Base-by-base conservation (phyloP, 768 basidiomycete species). In the Tulasnella sp. region DNA sequence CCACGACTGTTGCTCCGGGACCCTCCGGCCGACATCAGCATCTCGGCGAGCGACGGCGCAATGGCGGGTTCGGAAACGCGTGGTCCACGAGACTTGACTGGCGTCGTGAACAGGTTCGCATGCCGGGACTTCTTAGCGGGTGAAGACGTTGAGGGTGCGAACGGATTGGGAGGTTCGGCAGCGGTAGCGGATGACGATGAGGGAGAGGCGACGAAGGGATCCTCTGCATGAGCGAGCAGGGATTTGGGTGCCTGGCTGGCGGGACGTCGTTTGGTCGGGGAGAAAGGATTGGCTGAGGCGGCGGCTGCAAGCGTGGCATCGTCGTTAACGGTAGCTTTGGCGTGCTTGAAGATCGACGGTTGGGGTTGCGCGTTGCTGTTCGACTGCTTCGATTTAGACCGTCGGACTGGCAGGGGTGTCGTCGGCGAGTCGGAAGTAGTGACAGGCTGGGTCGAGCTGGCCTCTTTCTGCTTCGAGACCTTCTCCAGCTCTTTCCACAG, bases 401-500 rank as follows among this genome's bases (percentile, higher is more conserved):
- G 64, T 14, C 64, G 64, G 64, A 69, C 64, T 5, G 64, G 64
- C 4, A 69, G 64, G 16, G 64, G 64, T 28, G 64, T 69, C 20
- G 64, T 69, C 34, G 64, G 64, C 64, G 64, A 9, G 28, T 69
- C 64, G 6, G 64, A 69, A 14, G 64, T n/a, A n/a, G n/a, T 37
- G 31, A 69, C 34, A 28, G 64, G 14, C 16, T 60, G 76, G 40
- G 46, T 60, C 9, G 64, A 20, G 34, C 34, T 46, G 12, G 31
- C 11, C 77, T 78, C 72, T 34, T 34, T 72, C 48, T 60, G 79
- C 74, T 80, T 80, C 12, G 79, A 48, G 20, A 31, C 20, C 48
- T 80, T 73, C 76, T 77, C 48, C 14, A 80, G 31, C 79, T 80
- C 72, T 28, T 81, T 72, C 60, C 76, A 82, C 31, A 80, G 64